Conservation (phyloP, 176 grass and related monocot species). For the Raddia distichophylla region DNA sequence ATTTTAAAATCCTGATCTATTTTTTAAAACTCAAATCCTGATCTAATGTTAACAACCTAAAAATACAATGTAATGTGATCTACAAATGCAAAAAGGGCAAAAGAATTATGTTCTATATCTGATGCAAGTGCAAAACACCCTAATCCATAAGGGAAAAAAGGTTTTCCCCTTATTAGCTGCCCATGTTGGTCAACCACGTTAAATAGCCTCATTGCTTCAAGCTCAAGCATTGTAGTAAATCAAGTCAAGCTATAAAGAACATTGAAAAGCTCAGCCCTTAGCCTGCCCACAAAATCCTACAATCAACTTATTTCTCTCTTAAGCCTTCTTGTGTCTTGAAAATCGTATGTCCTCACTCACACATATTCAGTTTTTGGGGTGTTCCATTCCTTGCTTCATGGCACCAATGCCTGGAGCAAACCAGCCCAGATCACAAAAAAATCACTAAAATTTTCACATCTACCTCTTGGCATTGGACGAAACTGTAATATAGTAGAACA, state of each 20-base stretch:
- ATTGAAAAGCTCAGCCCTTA: conserved; percentile 11
- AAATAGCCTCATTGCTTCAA: conserved; percentile 29
- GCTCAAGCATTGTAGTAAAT: conserved; percentile 42
- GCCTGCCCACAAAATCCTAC: conserved; percentile 3
- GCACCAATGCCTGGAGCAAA: conserved; percentile 4
- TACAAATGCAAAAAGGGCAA: conserved; percentile 15
- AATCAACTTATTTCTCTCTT: conserved; percentile 6
- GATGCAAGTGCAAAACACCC: conserved; percentile 32
- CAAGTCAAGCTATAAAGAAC: conserved; percentile 23
- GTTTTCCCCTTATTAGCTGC: conserved; percentile 25
- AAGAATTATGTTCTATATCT: conserved; percentile 22
- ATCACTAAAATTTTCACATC: neutral
- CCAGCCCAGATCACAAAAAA: conserved; percentile 4
- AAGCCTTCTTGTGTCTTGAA: neutral
- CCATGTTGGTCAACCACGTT: conserved; percentile 35
- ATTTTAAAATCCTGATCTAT: conserved; percentile 20
- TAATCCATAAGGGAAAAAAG: conserved; percentile 19
- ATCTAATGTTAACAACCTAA: conserved; percentile 39
- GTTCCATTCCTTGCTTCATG: neutral
- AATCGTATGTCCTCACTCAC: conserved; percentile 10
- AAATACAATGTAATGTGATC: neutral
- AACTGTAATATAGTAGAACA: neutral
- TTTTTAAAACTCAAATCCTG: conserved; percentile 33
- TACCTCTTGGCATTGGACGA: conserved; percentile 22
- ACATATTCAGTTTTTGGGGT: neutral